Evolutionary conservation across 2,329 filamentous ascomycete genomes (phyloP).

Genomic region (Fusarium subglutinans): DNA sequence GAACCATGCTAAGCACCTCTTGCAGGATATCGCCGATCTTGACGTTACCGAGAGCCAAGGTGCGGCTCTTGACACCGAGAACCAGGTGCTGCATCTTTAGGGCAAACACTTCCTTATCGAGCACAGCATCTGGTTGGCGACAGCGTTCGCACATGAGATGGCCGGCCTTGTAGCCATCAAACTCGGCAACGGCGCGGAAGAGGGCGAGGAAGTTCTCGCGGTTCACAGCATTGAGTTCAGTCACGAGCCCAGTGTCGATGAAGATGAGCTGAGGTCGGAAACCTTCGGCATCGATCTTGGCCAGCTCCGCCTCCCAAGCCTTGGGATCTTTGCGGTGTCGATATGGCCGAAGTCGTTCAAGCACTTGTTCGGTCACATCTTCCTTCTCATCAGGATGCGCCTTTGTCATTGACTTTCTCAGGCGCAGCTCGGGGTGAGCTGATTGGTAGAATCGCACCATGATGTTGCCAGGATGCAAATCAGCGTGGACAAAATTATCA

Average conservation of each 20-base stretch:
- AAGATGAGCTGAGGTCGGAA: conserved; percentile 96
- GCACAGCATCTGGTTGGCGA: conserved; percentile 87
- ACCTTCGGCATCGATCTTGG: conserved; percentile 83
- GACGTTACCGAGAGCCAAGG: conserved; percentile 90
- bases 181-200: conserved; percentile 95
- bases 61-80: conserved; percentile 86
- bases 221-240: conserved; percentile 88
- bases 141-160: conserved; percentile 96
- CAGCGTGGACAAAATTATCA: conserved; percentile 97
- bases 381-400: conserved; percentile 60
- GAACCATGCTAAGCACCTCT: conserved; percentile 90
- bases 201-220: conserved; percentile 92
- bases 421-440: conserved; percentile 70
- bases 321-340: conserved; percentile 67
- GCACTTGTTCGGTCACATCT: conserved; percentile 88
- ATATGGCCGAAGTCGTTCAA: conserved; percentile 80
- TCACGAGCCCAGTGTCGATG: conserved; percentile 96
- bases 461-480: conserved; percentile 96
- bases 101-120: conserved; percentile 90
- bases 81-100: conserved; percentile 98
- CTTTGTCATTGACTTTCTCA: conserved; percentile 43
- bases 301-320: conserved; percentile 79
- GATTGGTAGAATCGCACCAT: conserved; percentile 99
- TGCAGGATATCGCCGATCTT: conserved; percentile 96
- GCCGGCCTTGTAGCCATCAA: conserved; percentile 94